Evolutionary conservation across 148 eudicot species (phyloP).

Genomic region (Amaranthus cruentus): DNA sequence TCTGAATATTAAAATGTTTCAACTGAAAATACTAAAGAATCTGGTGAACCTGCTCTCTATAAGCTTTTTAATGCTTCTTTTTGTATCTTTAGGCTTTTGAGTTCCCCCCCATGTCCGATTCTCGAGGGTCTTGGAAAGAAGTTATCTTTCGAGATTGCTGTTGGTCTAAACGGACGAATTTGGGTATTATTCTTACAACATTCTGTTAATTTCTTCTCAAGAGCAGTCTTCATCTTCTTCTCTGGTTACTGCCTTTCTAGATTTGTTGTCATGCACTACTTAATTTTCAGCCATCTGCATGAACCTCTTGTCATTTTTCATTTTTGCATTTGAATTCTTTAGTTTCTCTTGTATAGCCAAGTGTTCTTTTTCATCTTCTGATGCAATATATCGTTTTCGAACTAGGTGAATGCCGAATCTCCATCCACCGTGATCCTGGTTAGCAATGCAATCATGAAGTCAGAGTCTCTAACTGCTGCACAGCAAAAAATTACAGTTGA

Average conservation of each 20-base stretch:
- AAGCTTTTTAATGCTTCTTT: background rate
- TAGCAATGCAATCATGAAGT: slow-evolving; percentile 72
- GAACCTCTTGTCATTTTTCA: background rate
- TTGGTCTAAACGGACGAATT: slow-evolving; percentile 89
- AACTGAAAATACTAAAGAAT: too few species aligned
- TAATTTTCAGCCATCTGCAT: background rate
- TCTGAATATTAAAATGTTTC: too few species aligned
- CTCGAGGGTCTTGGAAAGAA: slow-evolving; percentile 89
- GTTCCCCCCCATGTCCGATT: slow-evolving; percentile 76
- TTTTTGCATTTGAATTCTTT: background rate
- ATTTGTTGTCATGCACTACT: background rate
- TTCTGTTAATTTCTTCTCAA: background rate
- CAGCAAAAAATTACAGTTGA: slow-evolving; percentile 77
- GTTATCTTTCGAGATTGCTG: slow-evolving; percentile 87
- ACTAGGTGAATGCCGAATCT: slow-evolving; percentile 74
- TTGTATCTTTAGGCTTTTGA: slow-evolving; percentile 53
- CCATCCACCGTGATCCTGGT: slow-evolving; percentile 64
- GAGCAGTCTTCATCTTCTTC: background rate
- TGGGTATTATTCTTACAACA: slow-evolving; percentile 55
- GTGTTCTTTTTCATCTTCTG: background rate
- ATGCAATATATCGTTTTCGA: slow-evolving; percentile 2
- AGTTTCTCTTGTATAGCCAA: background rate
- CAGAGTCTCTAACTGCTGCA: slow-evolving; percentile 53
- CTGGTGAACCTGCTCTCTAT: too few species aligned
- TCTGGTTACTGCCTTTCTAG: background rate